These are phyloP conservation scores for Phlebiopsis gigantea DNA, from an alignment of 768 basidiomycete species.

Conservation along the genomic window DNA sequence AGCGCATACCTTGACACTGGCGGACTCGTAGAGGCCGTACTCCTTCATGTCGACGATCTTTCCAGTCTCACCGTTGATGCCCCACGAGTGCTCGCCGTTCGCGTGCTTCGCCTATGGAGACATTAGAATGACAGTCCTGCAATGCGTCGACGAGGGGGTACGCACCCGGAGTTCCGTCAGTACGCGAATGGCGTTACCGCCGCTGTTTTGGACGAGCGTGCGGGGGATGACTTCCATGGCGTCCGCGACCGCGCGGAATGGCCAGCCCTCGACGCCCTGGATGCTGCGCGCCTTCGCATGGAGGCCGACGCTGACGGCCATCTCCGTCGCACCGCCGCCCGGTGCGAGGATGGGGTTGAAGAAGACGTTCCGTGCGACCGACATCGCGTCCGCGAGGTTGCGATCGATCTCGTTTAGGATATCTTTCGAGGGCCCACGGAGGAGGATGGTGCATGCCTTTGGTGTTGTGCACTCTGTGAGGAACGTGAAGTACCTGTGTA, in stretches of 20 bases:
- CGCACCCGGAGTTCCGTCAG: slow-evolving; percentile 89
- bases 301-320: slow-evolving; percentile 91
- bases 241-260: slow-evolving; percentile 88
- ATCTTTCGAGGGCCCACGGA: slow-evolving; percentile 97
- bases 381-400: slow-evolving; percentile 96
- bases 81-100: slow-evolving; percentile 85
- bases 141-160: slow-evolving; percentile 2
- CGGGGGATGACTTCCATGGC: slow-evolving; percentile 97
- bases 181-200: slow-evolving; percentile 91
- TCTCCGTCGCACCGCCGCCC: slow-evolving; percentile 96
- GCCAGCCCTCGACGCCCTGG: slow-evolving; percentile 87
- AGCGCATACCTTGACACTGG: slow-evolving; percentile 68
- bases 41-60: slow-evolving; percentile 94
- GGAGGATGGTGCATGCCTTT: slow-evolving; percentile 96
- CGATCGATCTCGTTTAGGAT: slow-evolving; percentile 98
- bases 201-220: slow-evolving; percentile 91
- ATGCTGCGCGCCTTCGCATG: slow-evolving; percentile 74
- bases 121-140: not conserved
- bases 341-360: slow-evolving; percentile 94
- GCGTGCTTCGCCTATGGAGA: slow-evolving; percentile 83
- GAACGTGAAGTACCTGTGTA: slow-evolving; percentile 88
- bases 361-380: slow-evolving; percentile 93
- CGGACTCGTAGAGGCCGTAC: slow-evolving; percentile 92
- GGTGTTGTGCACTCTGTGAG: slow-evolving; percentile 85
- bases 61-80: slow-evolving; percentile 93